Conservation (phyloP, 306 rosid genomes). For the Trifolium pratense region DNA sequence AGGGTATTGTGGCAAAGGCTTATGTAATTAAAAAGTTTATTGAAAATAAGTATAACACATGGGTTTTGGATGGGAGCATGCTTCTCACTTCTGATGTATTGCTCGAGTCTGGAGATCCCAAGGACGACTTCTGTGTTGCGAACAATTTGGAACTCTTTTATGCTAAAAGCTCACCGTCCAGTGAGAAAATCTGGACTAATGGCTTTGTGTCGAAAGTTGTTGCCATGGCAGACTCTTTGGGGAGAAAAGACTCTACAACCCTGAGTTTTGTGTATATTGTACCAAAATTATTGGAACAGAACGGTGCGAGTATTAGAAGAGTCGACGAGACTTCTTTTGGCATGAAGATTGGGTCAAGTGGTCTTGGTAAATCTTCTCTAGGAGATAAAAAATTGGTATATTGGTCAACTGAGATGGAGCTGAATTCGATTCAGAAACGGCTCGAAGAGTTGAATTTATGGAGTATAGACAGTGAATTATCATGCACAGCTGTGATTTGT, state of each 20-base stretch:
- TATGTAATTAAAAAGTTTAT: constrained; percentile 60
- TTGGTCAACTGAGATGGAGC: constrained; percentile 59
- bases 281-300: constrained; percentile 44
- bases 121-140: constrained; percentile 52
- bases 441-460: constrained; percentile 69
- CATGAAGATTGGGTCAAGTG: constrained; percentile 45
- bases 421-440: constrained; percentile 56
- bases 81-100: constrained; percentile 57
- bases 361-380: constrained; percentile 50
- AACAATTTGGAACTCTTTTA: constrained; percentile 61
- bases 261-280: constrained; percentile 53
- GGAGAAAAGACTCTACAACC: constrained; percentile 45
- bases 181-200: constrained; percentile 57
- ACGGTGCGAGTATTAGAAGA: constrained; percentile 44
- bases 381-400: constrained; percentile 62
- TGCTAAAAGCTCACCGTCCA: constrained; percentile 56
- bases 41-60: constrained; percentile 57
- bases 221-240: constrained; percentile 49
- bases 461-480: constrained; percentile 65
- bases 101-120: constrained; percentile 41
- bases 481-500: constrained; percentile 87
- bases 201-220: constrained; percentile 47
- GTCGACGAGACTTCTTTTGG: constrained; percentile 43
- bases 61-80: constrained; percentile 71
- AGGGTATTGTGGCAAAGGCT: constrained; percentile 58